Evolutionary conservation across 2,329 filamentous ascomycete genomes (phyloP).

Genomic region (Sclerotinia borealis): DNA sequence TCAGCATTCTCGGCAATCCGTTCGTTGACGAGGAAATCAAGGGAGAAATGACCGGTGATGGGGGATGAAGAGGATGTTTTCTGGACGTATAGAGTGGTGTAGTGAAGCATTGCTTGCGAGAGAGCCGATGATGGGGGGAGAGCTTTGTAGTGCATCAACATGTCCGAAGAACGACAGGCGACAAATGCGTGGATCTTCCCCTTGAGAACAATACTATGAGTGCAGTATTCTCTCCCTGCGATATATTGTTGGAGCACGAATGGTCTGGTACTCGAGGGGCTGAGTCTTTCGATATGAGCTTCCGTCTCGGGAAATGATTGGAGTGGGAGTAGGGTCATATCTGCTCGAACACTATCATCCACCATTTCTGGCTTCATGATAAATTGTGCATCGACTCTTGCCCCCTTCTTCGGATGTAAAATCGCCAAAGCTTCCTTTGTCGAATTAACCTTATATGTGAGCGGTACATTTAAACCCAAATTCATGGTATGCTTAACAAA

Average conservation of each 20-base stretch:
- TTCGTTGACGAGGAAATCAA: slow-evolving; percentile 32
- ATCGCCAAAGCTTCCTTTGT: slow-evolving; percentile 47
- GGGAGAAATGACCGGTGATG: slow-evolving; percentile 65
- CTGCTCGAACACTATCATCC: slow-evolving; percentile 46
- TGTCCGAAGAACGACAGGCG: slow-evolving; percentile 55
- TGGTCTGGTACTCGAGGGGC: slow-evolving; percentile 35
- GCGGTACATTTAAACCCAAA: slow-evolving; percentile 48
- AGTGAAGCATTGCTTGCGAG: slow-evolving; percentile 53
- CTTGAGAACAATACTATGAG: slow-evolving; percentile 60
- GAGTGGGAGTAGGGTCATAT: slow-evolving; percentile 61
- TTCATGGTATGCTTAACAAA: slow-evolving; percentile 55
- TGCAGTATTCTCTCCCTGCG: slow-evolving; percentile 59
- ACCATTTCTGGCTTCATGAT: slow-evolving; percentile 9
- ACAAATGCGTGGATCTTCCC: slow-evolving; percentile 61
- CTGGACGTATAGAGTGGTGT: slow-evolving; percentile 54
- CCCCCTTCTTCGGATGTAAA: slow-evolving; percentile 36
- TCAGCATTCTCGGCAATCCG: background rate
- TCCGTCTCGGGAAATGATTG: slow-evolving; percentile 46
- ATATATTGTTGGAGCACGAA: slow-evolving; percentile 69
- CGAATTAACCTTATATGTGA: slow-evolving; percentile 48
- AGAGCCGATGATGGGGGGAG: slow-evolving; percentile 50
- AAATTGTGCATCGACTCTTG: background rate
- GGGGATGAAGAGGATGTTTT: slow-evolving; percentile 38
- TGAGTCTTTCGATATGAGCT: slow-evolving; percentile 46
- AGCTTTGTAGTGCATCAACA: slow-evolving; percentile 53